Conservation (phyloP, 176 grass and related monocot species). For the Aegilops tauschii region DNA sequence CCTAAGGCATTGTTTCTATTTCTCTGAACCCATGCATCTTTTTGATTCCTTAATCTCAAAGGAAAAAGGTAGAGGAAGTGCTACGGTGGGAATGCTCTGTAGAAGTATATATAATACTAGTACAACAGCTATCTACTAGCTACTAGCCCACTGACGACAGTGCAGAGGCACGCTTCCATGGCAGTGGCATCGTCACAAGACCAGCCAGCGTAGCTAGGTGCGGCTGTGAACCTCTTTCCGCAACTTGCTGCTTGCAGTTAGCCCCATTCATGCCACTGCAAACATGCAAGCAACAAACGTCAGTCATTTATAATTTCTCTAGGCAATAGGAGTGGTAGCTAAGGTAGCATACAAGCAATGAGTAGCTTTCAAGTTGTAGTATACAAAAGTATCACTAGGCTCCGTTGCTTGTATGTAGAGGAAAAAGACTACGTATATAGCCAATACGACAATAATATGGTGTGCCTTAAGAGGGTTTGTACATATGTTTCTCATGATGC, state of each 20-base stretch:
- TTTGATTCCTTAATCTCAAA: conserved; percentile 23
- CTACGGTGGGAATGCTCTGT: not conserved
- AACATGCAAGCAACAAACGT: not conserved
- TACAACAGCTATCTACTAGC: not conserved
- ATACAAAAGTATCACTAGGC: not conserved
- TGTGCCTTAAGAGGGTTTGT: not conserved
- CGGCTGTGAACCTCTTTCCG: not conserved
- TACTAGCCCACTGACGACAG: not conserved
- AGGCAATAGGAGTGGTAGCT: not conserved
- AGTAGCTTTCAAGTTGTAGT: conserved; percentile 3
- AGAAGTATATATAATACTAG: not conserved
- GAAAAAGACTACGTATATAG: not conserved
- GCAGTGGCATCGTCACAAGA: not conserved
- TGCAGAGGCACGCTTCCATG: conserved; percentile 1
- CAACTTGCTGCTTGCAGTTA: conserved; percentile 24
- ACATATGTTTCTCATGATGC: not conserved
- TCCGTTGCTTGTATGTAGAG: not conserved
- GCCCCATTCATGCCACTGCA: conserved; percentile 23
- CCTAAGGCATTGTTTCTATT: no score
- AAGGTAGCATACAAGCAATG: not conserved
- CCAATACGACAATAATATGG: not conserved
- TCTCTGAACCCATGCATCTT: not conserved
- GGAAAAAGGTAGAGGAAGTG: not conserved
- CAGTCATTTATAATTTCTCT: not conserved
- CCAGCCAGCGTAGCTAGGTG: not conserved